Base-by-base conservation (phyloP, 768 basidiomycete species). In the Mrakia blollopis region DNA sequence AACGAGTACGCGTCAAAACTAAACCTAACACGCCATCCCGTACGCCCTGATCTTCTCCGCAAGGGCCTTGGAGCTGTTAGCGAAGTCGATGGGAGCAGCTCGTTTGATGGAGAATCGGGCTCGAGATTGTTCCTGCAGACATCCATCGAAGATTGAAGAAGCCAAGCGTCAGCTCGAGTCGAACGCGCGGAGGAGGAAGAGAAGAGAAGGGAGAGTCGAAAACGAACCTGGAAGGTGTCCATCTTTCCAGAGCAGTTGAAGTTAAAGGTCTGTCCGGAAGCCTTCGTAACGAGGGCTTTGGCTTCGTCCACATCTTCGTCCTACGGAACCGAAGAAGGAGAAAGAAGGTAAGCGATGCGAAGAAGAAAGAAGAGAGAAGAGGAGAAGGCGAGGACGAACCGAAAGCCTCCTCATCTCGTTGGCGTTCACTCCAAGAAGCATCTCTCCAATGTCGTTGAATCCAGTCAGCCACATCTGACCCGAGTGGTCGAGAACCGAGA, bases 381-480 rank as follows among this genome's bases (percentile, higher is more conserved):
- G 35, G 37, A 65, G 73, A 14, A 2, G 13, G 44, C 39, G 11
- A 41, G 32, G 28, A 41, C 70, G 41, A 61, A 91, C 92, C 86
- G 88, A 91, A 78, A 94, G 86, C n/a, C 86, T 87, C 74, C 90
- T 83, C 61, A 98, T 82, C 21, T 94, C 90, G 80, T 94, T 88
- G 16, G 93, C 96, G 44, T 88, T 84, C 85, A 89, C 90, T 37
- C 89, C 91, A 79, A 98, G 90, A 23, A 99, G 84, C 6, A 86
- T 85, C 72, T 89, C 83, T 7, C 94, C 97, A 47, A 91, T 89
- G 9, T 98, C 96, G 82, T 99, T 96, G 87, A 99, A 99, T 5
- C 92, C 93, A 79, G 92, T 92, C 63, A 98, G 85, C 96, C 96
- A 98, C 25, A 89, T 87, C 83, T 95, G 92, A 30, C 89, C 90